These are phyloP conservation scores for Dinochytrium kinnereticum DNA, from an alignment of 371 early-diverging fungal genomes.

Conservation along the genomic window DNA sequence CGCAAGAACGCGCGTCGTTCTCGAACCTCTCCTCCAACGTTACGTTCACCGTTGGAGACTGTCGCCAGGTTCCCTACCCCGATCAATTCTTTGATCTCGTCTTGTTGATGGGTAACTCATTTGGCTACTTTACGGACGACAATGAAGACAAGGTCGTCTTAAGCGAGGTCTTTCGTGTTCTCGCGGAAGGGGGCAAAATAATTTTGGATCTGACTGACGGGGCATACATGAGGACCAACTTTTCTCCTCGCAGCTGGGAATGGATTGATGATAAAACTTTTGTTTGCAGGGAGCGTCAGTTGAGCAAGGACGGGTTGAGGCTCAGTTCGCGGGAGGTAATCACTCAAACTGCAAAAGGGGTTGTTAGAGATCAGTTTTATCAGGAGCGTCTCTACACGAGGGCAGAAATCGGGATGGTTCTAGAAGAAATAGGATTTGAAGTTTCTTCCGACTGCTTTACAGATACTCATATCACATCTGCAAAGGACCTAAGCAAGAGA, in stretches of 20 bases:
- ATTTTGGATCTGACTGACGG: constrained; percentile 67
- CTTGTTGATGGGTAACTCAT: constrained; percentile 67
- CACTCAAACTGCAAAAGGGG: constrained; percentile 53
- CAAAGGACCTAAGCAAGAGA: constrained; percentile 59
- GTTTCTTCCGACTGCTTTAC: constrained; percentile 10
- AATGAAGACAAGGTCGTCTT: constrained; percentile 52
- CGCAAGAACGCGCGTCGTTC: constrained; percentile 49
- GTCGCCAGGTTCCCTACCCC: constrained; percentile 59
- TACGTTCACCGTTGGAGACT: constrained; percentile 68
- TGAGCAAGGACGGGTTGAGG: constrained; percentile 56
- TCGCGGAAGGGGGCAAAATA: constrained; percentile 54
- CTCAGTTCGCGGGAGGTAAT: constrained; percentile 64
- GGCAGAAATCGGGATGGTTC: constrained; percentile 49
- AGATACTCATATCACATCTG: constrained; percentile 35
- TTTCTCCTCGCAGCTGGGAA: constrained; percentile 64
- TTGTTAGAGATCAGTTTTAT: constrained; percentile 70
- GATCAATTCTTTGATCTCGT: constrained; percentile 58
- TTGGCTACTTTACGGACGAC: constrained; percentile 61
- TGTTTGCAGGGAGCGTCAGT: constrained; percentile 67
- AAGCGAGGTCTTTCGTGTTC: constrained; percentile 53
- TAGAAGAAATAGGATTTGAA: constrained; percentile 46
- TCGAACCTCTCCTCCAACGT: constrained; percentile 27
- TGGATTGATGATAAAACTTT: constrained; percentile 67
- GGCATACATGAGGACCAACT: constrained; percentile 58
- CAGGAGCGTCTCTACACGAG: constrained; percentile 60